A percentile compares a stretch with the other conserved stretches of the same genome.
Evolutionary conservation across 495 filamentous ascomycete genomes (phyloP).

Genomic region (Neurospora tetrasperma): DNA sequence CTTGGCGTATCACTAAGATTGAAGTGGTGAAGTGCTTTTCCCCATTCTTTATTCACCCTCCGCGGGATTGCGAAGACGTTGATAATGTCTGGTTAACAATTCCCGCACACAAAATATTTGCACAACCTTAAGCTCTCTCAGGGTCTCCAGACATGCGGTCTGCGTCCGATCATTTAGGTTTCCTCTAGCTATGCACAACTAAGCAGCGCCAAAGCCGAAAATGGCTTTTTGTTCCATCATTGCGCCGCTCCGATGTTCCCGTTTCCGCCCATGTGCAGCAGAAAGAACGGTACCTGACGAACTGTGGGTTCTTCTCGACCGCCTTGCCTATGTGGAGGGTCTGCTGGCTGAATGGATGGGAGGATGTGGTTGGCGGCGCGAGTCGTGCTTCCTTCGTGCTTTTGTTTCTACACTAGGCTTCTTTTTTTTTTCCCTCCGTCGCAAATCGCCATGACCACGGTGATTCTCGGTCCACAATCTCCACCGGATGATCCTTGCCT

Average conservation of each 20-base stretch:
- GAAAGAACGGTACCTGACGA: not conserved
- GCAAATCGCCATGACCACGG: not conserved
- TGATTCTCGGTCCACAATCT: not conserved
- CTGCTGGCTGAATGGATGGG: not conserved
- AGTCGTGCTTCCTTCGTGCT: conserved; percentile 6
- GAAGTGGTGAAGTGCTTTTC: not conserved
- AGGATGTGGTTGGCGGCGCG: conserved; percentile 3
- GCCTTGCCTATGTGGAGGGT: not conserved
- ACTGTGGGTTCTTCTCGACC: not conserved
- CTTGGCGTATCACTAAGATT: not conserved
- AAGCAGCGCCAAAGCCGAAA: not conserved
- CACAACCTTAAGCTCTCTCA: not conserved
- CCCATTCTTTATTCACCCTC: not conserved
- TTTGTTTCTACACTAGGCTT: not conserved
- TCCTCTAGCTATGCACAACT: not conserved
- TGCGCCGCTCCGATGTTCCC: not conserved
- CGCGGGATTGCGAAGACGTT: not conserved
- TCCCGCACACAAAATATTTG: not conserved
- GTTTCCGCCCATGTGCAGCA: not conserved
- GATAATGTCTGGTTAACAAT: not conserved
- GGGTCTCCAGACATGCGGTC: not conserved
- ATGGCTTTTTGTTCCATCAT: not conserved
- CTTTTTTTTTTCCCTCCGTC: not conserved
- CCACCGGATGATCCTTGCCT: not conserved
- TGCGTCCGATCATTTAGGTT: not conserved